Evolutionary conservation across 2,329 filamentous ascomycete genomes (phyloP), one percentile per base, ranked within the genome.

Genomic region (Penicillium sp.): DNA sequence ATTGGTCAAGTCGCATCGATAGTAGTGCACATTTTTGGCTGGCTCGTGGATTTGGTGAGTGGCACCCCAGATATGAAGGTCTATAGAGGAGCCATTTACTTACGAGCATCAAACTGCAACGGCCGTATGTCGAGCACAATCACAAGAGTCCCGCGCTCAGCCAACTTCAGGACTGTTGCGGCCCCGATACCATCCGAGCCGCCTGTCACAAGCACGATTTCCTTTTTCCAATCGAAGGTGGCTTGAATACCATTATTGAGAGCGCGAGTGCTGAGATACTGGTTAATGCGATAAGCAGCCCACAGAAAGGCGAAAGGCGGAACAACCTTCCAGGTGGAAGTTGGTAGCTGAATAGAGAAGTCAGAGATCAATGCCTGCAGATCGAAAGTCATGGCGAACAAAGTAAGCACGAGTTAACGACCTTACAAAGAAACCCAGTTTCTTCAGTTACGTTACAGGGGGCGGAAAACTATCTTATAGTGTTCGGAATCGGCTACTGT

Each of bases 41-140:
- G 11, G 19, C 14, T 43, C 42, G 22, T 22, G 19, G 10, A 22
- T 13, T 43, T 11, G 25, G 22, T 10, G 3, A 25, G 10, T n/a
- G n/a, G 8, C 35, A 42, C n/a, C 19, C 10, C 16, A 10, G 33
- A 11, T 37, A 35, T 51, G 45, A 22, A n/a, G 7, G 33, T 1
- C 10, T 7, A 4, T 10, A 22, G 30, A 52, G 14, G 1, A 35
- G 5, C 5, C 8, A 30, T 51, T 16, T 7, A 4, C 49, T 52
- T 33, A 62, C 60, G 26, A 11, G 57, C 35, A 37, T 56, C 28
- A 37, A 35, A 62, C 2, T 57, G 52, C 26, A 59, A 51, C 35
- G 60, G 60, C 19, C 48, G 45, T 10, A 62, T 62, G 42, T 62
- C 60, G 14, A 62, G 37, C 25, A 62, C 60, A 14, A 57, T 45